phyloP scores from a whole-genome alignment of 768 basidiomycete species.

The Leccinum rimulosum region DNA sequence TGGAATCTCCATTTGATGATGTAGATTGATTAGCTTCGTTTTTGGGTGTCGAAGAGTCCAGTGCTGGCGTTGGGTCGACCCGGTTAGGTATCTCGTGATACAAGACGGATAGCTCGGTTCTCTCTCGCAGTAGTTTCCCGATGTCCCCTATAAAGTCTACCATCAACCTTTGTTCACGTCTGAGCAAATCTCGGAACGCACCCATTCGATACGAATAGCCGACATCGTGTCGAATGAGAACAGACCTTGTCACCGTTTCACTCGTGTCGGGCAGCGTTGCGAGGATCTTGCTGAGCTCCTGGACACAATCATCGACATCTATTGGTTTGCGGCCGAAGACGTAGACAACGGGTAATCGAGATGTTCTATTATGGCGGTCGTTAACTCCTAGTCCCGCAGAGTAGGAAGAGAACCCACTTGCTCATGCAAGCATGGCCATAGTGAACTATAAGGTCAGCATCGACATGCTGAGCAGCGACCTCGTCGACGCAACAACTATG shows the following conservation, averaged over 20 bases:
- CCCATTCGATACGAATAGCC: constrained; percentile 69
- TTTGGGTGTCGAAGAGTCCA: not conserved
- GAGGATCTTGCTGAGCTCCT: constrained; percentile 38
- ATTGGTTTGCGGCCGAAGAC: constrained; percentile 79
- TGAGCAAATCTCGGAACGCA: constrained; percentile 24
- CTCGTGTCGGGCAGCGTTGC: constrained; percentile 6
- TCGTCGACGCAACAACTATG: constrained; percentile 93
- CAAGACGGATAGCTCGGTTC: constrained; percentile 30
- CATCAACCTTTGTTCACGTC: not conserved
- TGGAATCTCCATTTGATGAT: not conserved
- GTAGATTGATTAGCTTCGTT: not conserved
- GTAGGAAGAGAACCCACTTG: constrained; percentile 51
- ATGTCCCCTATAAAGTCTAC: constrained; percentile 16
- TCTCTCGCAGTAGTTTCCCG: constrained; percentile 19
- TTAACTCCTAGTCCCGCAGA: not conserved
- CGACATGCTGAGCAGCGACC: constrained; percentile 90
- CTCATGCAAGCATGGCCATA: constrained; percentile 97
- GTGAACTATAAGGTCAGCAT: constrained; percentile 89
- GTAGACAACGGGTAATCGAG: constrained; percentile 85
- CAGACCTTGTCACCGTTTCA: constrained; percentile 19
- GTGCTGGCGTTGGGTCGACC: constrained; percentile 14
- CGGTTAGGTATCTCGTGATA: constrained; percentile 37
- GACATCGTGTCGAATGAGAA: constrained; percentile 75
- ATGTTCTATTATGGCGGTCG: constrained; percentile 53
- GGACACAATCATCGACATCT: constrained; percentile 51